These are phyloP conservation scores for Penicillium sp. DNA, from an alignment of 2,329 filamentous ascomycete species.

Conservation along the genomic window DNA sequence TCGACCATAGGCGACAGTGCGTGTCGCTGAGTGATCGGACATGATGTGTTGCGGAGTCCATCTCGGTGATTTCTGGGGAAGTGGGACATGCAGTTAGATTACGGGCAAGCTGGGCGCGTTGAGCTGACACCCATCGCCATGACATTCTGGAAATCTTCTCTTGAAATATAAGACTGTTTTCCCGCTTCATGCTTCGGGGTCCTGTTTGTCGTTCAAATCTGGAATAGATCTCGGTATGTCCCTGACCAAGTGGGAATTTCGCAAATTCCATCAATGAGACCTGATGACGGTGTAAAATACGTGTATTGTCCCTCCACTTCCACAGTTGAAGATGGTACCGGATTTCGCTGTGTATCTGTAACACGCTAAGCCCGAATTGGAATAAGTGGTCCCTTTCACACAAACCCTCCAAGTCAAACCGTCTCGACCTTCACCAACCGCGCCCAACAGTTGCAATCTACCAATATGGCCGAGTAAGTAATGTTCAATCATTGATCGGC, in stretches of 20 bases:
- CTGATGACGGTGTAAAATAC: slow-evolving; percentile 2
- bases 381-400: slow-evolving; percentile 26
- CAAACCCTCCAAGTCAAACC: slow-evolving; percentile 22
- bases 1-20: slow-evolving; percentile 29
- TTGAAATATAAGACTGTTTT: no score
- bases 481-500: neutral
- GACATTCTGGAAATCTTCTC: neutral
- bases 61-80: slow-evolving; percentile 7
- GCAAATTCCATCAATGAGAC: neutral
- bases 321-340: fast-evolving
- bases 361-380: slow-evolving; percentile 22
- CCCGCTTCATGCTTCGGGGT: no score
- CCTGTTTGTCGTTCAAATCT: neutral
- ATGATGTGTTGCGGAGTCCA: slow-evolving; percentile 24
- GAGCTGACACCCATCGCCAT: neutral
- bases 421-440: slow-evolving; percentile 20
- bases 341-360: slow-evolving; percentile 8
- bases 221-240: neutral
- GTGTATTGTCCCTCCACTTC: slow-evolving; percentile 21
- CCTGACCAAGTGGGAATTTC: neutral
- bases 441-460: slow-evolving; percentile 20
- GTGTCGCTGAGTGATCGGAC: slow-evolving; percentile 16
- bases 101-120: neutral
- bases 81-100: slow-evolving; percentile 9
- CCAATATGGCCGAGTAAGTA: slow-evolving; percentile 28